Percentiles rank a stretch among this genome's conserved stretches.
Evolutionary conservation across 345 rosid genomes (phyloP).

Genomic region (Hirschfeldia incana): DNA sequence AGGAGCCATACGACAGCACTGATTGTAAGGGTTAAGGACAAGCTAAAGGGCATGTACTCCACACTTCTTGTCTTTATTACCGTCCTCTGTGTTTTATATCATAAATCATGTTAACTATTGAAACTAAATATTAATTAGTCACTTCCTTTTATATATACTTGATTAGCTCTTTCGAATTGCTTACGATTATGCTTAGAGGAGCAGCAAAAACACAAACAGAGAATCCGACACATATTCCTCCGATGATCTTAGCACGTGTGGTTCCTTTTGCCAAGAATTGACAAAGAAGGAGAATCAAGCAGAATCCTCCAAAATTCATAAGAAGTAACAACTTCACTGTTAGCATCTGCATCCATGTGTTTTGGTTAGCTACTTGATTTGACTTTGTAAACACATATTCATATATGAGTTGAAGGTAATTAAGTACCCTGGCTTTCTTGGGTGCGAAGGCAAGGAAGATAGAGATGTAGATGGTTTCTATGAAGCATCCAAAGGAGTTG

Average conservation of each 20-base stretch:
- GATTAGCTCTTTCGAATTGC: not conserved
- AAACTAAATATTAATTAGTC: not conserved
- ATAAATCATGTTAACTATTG: constrained; percentile 5
- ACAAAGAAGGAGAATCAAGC: constrained; percentile 45
- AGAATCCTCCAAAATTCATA: constrained; percentile 53
- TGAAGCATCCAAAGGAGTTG: constrained; percentile 59
- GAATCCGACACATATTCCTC: constrained; percentile 57
- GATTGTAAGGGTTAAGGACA: constrained; percentile 54
- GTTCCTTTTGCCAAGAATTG: constrained; percentile 49
- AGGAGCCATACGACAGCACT: constrained; percentile 44
- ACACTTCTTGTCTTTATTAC: constrained; percentile 58
- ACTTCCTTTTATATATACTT: not conserved
- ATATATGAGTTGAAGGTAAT: not conserved
- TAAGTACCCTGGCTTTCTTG: constrained; percentile 50
- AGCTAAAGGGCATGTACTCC: constrained; percentile 66
- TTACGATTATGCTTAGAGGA: constrained; percentile 61
- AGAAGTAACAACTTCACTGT: constrained; percentile 47
- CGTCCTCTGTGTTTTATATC: constrained; percentile 34
- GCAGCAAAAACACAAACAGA: constrained; percentile 61
- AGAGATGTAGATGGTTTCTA: constrained; percentile 61
- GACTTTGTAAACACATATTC: not conserved
- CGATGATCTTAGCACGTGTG: constrained; percentile 46
- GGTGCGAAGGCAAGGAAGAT: constrained; percentile 56
- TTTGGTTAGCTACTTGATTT: constrained; percentile 2
- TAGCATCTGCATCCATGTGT: constrained; percentile 41